Percentiles rank a stretch among this genome's conserved stretches.
phyloP scores from a whole-genome alignment of 179 eudicot genomes.

The Amaranthus tricolor region DNA sequence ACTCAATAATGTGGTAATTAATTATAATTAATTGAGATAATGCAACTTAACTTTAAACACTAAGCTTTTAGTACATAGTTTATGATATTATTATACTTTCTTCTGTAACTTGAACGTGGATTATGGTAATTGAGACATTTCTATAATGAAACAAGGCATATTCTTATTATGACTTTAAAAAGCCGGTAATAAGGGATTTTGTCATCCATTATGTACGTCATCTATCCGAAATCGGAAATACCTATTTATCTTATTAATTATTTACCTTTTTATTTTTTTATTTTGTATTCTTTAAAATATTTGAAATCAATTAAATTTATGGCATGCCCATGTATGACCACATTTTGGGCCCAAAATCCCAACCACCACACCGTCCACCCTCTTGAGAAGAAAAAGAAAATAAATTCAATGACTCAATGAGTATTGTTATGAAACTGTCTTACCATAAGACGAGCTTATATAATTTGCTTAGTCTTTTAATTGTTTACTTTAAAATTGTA shows the following conservation, averaged over 20 bases:
- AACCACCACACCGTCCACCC: not conserved
- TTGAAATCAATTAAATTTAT: too few species aligned
- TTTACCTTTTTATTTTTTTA: not conserved
- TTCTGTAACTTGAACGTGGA: not conserved
- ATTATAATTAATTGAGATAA: slow-evolving; percentile 2
- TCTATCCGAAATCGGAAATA: not conserved
- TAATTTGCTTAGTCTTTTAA: too few species aligned
- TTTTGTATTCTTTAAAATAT: too few species aligned
- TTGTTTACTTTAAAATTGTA: too few species aligned
- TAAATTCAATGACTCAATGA: too few species aligned
- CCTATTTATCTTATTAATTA: not conserved
- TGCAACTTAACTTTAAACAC: not conserved
- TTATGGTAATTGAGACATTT: not conserved
- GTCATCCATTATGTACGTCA: not conserved
- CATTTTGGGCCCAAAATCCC: not conserved
- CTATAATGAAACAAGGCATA: slow-evolving; percentile 3
- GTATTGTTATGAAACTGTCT: too few species aligned
- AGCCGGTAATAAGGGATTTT: slow-evolving; percentile 5
- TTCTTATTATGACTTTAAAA: not conserved
- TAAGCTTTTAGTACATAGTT: not conserved
- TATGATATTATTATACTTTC: not conserved
- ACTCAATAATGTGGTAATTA: not conserved
- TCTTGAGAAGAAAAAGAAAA: too few species aligned
- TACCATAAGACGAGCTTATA: too few species aligned
- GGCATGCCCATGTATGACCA: not conserved